Conservation (phyloP, 768 basidiomycete genomes). For the Butyriboletus loyo region DNA sequence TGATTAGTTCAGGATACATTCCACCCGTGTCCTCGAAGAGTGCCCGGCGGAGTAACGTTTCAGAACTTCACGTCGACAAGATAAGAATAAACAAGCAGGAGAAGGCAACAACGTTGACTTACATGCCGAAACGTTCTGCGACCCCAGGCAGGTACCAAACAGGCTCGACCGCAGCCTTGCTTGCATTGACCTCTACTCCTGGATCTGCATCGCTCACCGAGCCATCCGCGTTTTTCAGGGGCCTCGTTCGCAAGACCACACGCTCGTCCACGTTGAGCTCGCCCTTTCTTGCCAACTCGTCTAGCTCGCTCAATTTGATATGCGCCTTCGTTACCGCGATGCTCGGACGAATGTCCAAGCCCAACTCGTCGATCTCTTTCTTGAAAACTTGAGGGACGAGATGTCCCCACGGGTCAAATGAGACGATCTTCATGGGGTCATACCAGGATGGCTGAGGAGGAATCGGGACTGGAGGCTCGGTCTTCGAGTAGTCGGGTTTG, state of each 20-base stretch:
- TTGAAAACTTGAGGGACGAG: conserved; percentile 72
- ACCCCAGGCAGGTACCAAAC: conserved; percentile 96
- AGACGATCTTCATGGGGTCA: conserved; percentile 77
- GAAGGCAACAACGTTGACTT: conserved; percentile 27
- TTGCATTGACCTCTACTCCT: conserved; percentile 85
- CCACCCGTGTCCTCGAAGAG: conserved; percentile 96
- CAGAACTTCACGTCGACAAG: conserved; percentile 50
- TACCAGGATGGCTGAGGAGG: conserved; percentile 77
- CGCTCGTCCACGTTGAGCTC: conserved; percentile 77
- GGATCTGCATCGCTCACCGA: conserved; percentile 52
- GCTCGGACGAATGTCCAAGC: conserved; percentile 85
- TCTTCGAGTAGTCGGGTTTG: conserved; percentile 78
- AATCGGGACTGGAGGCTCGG: conserved; percentile 81
- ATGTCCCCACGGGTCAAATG: conserved; percentile 93
- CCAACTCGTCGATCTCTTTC: conserved; percentile 55
- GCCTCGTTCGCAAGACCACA: conserved; percentile 69
- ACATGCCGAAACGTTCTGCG: conserved; percentile 93
- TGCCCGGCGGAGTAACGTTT: conserved; percentile 80
- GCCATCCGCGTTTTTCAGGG: conserved; percentile 63
- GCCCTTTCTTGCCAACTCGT: conserved; percentile 73
- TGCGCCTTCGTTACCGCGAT: conserved; percentile 93
- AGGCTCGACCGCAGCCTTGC: conserved; percentile 94
- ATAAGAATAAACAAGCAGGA: not conserved
- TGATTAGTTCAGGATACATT: conserved; percentile 95
- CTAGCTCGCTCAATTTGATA: conserved; percentile 92